Evolutionary conservation across 2,329 filamentous ascomycete species (phyloP), one percentile per base, ranked within the genome.

Genomic region (Exophiala dermatitidis): DNA sequence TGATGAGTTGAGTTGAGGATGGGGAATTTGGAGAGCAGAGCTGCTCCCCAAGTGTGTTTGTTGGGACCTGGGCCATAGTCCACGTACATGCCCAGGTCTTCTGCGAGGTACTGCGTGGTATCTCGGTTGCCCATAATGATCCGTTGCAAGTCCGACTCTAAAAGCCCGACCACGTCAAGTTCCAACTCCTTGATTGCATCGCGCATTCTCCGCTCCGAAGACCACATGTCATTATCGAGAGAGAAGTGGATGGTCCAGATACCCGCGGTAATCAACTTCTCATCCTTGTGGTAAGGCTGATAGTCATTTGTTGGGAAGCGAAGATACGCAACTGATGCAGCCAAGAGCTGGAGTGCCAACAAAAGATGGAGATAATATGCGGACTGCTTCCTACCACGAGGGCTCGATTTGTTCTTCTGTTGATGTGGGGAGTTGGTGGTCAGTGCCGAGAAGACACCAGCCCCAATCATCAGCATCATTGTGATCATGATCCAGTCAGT

Each of bases 61-160:
- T 98, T 95, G 4, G 93, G 93, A 1, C 93, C 93, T 31, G 93
- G 93, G 51, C 93, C 93, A 65, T 90, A 96, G 73, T 98, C 93
- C 46, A 94, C 90, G 66, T 96, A 98, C 93, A 98, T 98, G 63
- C 93, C 93, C 7, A 98, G 79, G 62, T 98, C 90, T 68, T 97
- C 91, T 19, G 93, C 90, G 5, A 98, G 80, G 71, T 88, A 94
- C 68, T 97, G 93, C 1, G 93, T 96, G 5, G 88, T 86, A 68
- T 98, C 93, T 61, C 93, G 86, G 73, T 97, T 98, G 65, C 93
- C 93, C 93, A 97, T 98, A 75, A 98, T 98, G 72, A 98, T 95
- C 62, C 91, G 88, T 73, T 98, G 93, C 34, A 88, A 79, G 68
- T 98, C 93, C 0, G 86, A 87, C 71, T 98, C 93, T 0, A 98